These are phyloP conservation scores for Sophora flavescens DNA, from an alignment of 306 rosid genomes.

Conservation along the genomic window DNA sequence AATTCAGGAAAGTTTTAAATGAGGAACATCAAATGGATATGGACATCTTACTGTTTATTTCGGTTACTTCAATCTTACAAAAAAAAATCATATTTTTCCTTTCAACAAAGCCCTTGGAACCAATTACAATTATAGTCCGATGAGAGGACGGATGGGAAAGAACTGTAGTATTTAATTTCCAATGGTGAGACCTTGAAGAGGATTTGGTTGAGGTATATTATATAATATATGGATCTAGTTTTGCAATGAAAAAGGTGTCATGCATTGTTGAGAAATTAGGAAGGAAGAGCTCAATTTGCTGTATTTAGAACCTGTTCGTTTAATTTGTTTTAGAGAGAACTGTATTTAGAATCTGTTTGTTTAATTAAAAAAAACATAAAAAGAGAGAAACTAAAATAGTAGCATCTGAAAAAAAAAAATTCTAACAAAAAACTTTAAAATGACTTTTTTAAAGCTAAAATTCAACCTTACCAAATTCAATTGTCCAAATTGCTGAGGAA, in stretches of 20 bases:
- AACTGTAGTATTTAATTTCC: neutral
- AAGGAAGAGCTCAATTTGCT: neutral
- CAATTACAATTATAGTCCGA: neutral
- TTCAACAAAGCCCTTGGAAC: neutral
- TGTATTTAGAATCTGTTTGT: too few species aligned
- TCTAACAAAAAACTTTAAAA: too few species aligned
- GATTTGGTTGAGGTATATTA: neutral
- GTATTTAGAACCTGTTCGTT: too few species aligned
- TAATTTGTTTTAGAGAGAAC: too few species aligned
- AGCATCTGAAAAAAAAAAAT: too few species aligned
- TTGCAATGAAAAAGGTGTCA: neutral
- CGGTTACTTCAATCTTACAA: neutral
- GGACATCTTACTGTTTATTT: neutral
- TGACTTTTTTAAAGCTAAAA: too few species aligned
- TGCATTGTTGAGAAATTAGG: neutral
- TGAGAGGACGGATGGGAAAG: neutral
- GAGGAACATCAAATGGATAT: neutral
- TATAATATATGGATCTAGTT: neutral
- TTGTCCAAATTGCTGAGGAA: constrained; percentile 76
- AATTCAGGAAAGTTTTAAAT: neutral
- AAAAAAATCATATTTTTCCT: neutral
- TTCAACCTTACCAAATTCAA: constrained; percentile 73
- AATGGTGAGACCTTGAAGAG: neutral
- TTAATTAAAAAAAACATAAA: too few species aligned
- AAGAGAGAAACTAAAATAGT: too few species aligned